Evolutionary conservation across 2,329 filamentous ascomycete genomes (phyloP), one percentile per base, ranked within the genome.

Genomic region (Dryadomyces quercivorus): DNA sequence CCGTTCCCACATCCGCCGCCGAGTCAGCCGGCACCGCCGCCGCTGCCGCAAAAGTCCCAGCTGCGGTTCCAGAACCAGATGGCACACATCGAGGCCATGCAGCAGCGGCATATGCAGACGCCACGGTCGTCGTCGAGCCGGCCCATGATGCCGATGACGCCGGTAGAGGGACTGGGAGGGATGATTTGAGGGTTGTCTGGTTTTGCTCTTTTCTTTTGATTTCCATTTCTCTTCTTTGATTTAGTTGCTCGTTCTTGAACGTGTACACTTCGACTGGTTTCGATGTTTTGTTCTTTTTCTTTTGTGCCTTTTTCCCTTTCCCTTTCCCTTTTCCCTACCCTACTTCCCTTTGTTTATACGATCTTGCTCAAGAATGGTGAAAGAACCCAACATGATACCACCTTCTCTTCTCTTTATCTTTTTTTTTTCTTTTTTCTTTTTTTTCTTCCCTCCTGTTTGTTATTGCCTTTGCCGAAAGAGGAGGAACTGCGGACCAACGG

Each of bases 121-220:
- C 59, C 54, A 50, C 56, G 57, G 6, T 61, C 56, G 49, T 60
- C 62, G 12, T 55, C 57, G 46, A 58, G 59, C 2, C 61, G 63
- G 42, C 64, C 65, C 13, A 42, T 40, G 16, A 20, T 51, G 12
- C 65, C 60, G 3, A 59, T 63, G 55, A 42, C 62, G 44, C 62
- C 68, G 4, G 61, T 72, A 44, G 68, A 75, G 38, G 68, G 67
- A 34, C 62, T 72, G 36, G 75, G n/a, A n/a, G n/a, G 72, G 54
- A 75, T 77, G 73, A 76, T 57, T 49, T 52, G 26, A 44, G 5
- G 21, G 15, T 54, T 56, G 43, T 20, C 40, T 47, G 50, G 22
- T 15, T 46, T 38, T 46, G 31, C 15, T 36, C 48, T 51, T 53
- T 48, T 51, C n/a, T 22, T 52, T 44, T 31, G 31, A 18, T 21